Percentiles rank a stretch among this genome's conserved stretches.
These are phyloP conservation scores for Globisporangium emineosum DNA, from an alignment of 352 stramenopile species.

Conservation along the genomic window DNA sequence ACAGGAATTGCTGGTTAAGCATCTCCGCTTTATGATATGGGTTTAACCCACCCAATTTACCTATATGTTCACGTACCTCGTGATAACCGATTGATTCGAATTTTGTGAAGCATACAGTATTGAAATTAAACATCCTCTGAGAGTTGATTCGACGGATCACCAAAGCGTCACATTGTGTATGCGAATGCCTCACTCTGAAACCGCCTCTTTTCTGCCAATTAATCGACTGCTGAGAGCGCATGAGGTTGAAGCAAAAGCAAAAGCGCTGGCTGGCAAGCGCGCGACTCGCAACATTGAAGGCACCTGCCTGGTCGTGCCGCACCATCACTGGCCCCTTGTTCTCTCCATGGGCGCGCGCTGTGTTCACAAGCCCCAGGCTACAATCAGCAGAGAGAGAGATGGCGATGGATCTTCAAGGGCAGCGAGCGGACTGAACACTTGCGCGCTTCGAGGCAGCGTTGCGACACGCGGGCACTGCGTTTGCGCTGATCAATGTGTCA, in stretches of 20 bases:
- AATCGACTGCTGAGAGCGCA: background rate
- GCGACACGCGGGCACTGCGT: background rate
- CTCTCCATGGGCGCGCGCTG: background rate
- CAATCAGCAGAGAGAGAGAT: background rate
- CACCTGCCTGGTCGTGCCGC: background rate
- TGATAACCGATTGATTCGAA: background rate
- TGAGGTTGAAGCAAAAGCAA: background rate
- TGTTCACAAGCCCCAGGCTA: background rate
- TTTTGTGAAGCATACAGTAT: background rate
- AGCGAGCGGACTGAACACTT: background rate
- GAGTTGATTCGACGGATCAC: background rate
- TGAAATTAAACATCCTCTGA: background rate
- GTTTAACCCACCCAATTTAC: background rate
- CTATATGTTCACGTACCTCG: background rate
- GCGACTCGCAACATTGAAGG: conserved; percentile 1
- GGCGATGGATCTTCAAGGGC: background rate
- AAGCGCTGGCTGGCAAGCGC: too few relatives aligned
- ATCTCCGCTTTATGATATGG: background rate
- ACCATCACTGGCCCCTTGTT: too few relatives aligned
- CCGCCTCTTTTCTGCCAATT: background rate
- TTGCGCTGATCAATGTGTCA: background rate
- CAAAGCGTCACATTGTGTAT: background rate
- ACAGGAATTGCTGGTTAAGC: background rate
- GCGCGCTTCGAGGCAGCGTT: too few relatives aligned
- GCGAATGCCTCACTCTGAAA: background rate